Evolutionary conservation across 345 rosid species (phyloP).

Genomic region (Camelina neglecta): DNA sequence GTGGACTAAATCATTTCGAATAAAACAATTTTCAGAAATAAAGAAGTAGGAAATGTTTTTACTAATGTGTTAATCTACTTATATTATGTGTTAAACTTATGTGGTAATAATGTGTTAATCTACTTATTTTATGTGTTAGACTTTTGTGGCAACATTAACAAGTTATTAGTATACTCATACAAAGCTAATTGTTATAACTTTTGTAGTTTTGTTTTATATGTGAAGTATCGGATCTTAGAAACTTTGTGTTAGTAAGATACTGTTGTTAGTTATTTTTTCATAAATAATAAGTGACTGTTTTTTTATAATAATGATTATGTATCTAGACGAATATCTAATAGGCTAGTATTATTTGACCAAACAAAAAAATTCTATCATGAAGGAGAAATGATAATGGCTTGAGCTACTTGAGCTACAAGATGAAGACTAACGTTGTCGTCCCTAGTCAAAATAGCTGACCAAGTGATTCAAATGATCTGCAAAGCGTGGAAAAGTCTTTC

Average conservation of each 20-base stretch:
- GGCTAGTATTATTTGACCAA: not conserved
- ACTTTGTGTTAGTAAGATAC: not conserved
- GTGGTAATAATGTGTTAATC: not conserved
- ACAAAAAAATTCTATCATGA: not conserved
- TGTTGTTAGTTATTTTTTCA: not conserved
- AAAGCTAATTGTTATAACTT: no score
- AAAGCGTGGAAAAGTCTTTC: slow-evolving; percentile 18
- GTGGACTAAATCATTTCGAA: not conserved
- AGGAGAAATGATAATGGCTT: slow-evolving; percentile 15
- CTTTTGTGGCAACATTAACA: no score
- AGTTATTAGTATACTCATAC: no score
- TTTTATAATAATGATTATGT: not conserved
- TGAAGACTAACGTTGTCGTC: slow-evolving; percentile 15
- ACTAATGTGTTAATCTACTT: not conserved
- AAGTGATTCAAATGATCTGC: slow-evolving; percentile 20
- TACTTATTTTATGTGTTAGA: not conserved
- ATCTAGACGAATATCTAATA: not conserved
- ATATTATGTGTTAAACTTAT: not conserved
- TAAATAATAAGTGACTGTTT: not conserved
- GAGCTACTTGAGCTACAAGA: slow-evolving; percentile 6
- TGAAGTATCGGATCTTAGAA: not conserved
- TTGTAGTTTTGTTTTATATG: no score
- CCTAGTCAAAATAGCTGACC: slow-evolving; percentile 25
- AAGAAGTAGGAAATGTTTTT: no score
- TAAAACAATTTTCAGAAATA: no score